Base-by-base conservation (phyloP, 805 yeast genomes). In the Candida corydali region DNA sequence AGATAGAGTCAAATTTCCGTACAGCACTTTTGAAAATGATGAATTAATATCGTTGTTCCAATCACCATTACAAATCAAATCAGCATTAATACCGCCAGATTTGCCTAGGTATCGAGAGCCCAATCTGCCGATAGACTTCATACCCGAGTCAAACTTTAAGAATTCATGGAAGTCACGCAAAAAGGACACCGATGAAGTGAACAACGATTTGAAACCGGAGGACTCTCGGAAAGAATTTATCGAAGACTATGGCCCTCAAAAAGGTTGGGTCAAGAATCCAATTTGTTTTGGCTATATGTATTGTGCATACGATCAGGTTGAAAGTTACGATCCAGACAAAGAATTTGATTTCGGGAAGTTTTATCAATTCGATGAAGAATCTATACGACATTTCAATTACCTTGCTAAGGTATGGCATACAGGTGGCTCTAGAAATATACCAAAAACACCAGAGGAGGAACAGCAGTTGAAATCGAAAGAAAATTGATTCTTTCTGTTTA, bases 181-280 rank as follows among this genome's bases (percentile, higher is more conserved):
- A 19, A 47, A 45, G 22, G 71, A 66, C 34, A 50, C 51, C 14
- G 71, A 67, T 41, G 64, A 64, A 23, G 37, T 60, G 4, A 33
- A 49, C 31, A 42, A 39, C 2, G 44, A 46, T 29, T 31, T 43
- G 19, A 33, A 32, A 12, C 31, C 29, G 5, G 46, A 44, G 12
- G 36, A 43, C 33, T 28, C 29, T 8, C 22, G 25, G 9, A 20
- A 6, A 3, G 42, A 41, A 25, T 54, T 52, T 23, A 46, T 55
- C 8, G 41, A 37, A 7, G 47, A 42, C 4, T 55, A 55, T 39
- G 52, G 47, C 15, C 73, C 72, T 0, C 71, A 63, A 38, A 64
- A 64, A 34, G 71, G 71, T 5, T 67, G 73, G 73, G 52, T 65
- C 18, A 63, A 63, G 39, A 59, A 49, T 33, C 47, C 51, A 0